Conservation (phyloP, 495 filamentous ascomycete genomes). For the Aspergillus nanangensis region DNA sequence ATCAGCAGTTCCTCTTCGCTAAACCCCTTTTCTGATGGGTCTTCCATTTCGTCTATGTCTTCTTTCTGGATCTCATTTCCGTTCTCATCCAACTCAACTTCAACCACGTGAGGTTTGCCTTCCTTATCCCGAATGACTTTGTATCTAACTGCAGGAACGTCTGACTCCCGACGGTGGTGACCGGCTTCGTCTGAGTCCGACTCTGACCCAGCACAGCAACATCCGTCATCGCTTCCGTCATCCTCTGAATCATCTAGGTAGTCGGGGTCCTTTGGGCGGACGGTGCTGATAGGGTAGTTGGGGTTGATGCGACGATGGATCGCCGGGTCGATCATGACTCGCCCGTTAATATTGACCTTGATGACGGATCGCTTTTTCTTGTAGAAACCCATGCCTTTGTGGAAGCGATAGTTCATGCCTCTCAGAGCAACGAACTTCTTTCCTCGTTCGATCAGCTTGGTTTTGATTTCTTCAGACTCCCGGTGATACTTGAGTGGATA, state of each 20-base stretch:
- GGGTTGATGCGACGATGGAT: slow-evolving; percentile 85
- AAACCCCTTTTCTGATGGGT: slow-evolving; percentile 51
- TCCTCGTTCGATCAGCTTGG: slow-evolving; percentile 74
- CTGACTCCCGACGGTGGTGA: slow-evolving; percentile 40
- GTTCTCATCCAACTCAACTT: slow-evolving; percentile 58
- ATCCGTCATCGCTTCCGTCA: slow-evolving; percentile 36
- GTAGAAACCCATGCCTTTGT: slow-evolving; percentile 75
- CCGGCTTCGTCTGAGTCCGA: slow-evolving; percentile 37
- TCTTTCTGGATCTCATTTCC: slow-evolving; percentile 61
- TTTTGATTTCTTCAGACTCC: slow-evolving; percentile 58
- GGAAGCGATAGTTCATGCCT: slow-evolving; percentile 82
- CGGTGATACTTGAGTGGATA: slow-evolving; percentile 85
- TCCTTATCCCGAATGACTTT: slow-evolving; percentile 65
- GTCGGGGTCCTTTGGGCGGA: slow-evolving; percentile 73
- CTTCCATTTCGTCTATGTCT: slow-evolving; percentile 52
- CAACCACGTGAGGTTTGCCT: slow-evolving; percentile 53
- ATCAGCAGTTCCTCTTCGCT: slow-evolving; percentile 84
- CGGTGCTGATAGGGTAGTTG: slow-evolving; percentile 78
- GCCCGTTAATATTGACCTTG: slow-evolving; percentile 87
- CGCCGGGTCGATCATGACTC: slow-evolving; percentile 87
- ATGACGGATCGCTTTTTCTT: slow-evolving; percentile 75
- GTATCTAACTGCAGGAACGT: slow-evolving; percentile 54
- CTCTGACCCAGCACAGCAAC: slow-evolving; percentile 44
- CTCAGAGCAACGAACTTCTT: slow-evolving; percentile 76
- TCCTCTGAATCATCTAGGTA: slow-evolving; percentile 53